A percentile compares a stretch with the other conserved stretches of the same genome.
Evolutionary conservation across 1,284 basidiomycete species (phyloP).

Genomic region (Chalciporus sp.): DNA sequence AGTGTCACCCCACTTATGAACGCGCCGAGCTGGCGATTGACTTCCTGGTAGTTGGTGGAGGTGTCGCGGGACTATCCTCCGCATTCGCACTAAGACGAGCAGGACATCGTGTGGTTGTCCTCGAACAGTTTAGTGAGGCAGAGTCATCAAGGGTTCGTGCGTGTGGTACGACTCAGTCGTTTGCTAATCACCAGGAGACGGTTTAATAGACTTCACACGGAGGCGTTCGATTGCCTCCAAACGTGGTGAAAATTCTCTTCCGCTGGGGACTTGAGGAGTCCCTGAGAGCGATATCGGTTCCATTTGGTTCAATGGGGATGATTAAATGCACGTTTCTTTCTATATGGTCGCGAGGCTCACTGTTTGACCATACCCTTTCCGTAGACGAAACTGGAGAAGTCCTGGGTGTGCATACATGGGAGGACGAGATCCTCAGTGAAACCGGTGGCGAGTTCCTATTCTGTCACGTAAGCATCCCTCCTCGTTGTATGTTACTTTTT

Average conservation of each 20-base stretch:
- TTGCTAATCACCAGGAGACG: neutral
- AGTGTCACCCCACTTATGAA: conserved; percentile 18
- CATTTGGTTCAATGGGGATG: conserved; percentile 44
- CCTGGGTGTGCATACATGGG: conserved; percentile 56
- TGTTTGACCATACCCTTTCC: conserved; percentile 4
- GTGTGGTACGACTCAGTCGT: conserved; percentile 9
- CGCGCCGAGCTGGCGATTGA: conserved; percentile 37
- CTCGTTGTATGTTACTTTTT: conserved; percentile 2
- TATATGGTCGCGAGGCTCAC: neutral
- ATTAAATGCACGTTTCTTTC: conserved; percentile 37
- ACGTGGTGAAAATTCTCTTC: conserved; percentile 56
- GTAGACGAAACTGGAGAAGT: conserved; percentile 48
- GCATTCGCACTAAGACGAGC: conserved; percentile 56
- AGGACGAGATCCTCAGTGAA: conserved; percentile 54
- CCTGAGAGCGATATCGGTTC: conserved; percentile 38
- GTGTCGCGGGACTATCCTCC: conserved; percentile 53
- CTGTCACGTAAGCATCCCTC: conserved; percentile 44
- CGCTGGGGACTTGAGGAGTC: conserved; percentile 54
- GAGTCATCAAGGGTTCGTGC: conserved; percentile 35
- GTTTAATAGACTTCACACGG: conserved; percentile 28
- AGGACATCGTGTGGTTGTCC: conserved; percentile 55
- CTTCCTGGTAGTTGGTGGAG: conserved; percentile 54
- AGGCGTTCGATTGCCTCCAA: conserved; percentile 55
- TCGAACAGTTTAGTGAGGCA: conserved; percentile 48
- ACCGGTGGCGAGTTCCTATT: conserved; percentile 56